phyloP scores from a whole-genome alignment of 2,329 filamentous ascomycete genomes.

The Rutstroemia sp. region DNA sequence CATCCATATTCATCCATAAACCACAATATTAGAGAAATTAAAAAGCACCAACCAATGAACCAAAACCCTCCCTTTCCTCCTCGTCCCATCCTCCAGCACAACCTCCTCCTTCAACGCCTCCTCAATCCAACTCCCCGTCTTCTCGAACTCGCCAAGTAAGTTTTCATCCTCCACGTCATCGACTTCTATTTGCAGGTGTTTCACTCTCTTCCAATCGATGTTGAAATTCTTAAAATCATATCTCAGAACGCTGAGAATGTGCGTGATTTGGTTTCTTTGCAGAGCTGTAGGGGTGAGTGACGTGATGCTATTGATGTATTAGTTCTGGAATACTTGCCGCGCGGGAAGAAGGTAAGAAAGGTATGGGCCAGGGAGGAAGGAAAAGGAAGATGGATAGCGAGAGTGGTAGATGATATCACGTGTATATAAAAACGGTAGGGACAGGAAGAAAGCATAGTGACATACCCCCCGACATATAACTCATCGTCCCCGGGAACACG shows the following conservation, averaged over 20 bases:
- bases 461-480: conserved; percentile 74
- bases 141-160: conserved; percentile 71
- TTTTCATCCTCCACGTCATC: conserved; percentile 90
- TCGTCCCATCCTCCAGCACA: conserved; percentile 37
- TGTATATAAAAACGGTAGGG: neutral
- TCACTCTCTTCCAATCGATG: conserved; percentile 45
- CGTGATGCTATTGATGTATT: conserved; percentile 52
- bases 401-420: conserved; percentile 26
- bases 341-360: no score
- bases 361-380: neutral
- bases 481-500: conserved; percentile 61
- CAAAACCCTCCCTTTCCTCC: conserved; percentile 50
- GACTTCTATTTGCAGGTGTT: conserved; percentile 73
- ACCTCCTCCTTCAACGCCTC: conserved; percentile 56
- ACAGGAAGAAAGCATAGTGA: conserved; percentile 10
- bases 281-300: conserved; percentile 66
- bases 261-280: conserved; percentile 69
- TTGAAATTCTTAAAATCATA: conserved; percentile 50
- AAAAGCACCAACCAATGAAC: conserved; percentile 58
- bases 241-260: conserved; percentile 77
- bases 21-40: conserved; percentile 12
- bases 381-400: conserved; percentile 1
- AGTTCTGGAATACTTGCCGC: neutral
- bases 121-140: conserved; percentile 76
- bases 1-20: neutral